Base-by-base conservation (phyloP, 768 basidiomycete genomes). In the Tremella mesenterica region DNA sequence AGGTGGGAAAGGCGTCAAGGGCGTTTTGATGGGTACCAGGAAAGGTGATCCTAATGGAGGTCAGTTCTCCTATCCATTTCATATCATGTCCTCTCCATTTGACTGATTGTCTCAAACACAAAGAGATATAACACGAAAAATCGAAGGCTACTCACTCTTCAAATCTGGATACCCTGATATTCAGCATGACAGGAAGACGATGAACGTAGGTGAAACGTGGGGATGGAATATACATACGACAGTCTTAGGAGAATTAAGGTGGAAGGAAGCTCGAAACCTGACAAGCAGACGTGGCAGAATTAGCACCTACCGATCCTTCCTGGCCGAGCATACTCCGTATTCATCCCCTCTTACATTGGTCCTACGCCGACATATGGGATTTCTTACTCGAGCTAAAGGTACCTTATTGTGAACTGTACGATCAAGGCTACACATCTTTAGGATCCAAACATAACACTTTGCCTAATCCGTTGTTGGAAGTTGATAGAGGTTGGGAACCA, bases 271-370 rank as follows among this genome's bases (percentile, higher is more conserved):
- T n/a, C n/a, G n/a, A n/a, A n/a, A n/a, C n/a, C n/a, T n/a, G n/a
- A n/a, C n/a, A n/a, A n/a, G 7, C 52, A 63, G 60, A 61, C 27
- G 59, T 67, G 16, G 36, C 57, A 9, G n/a, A 49, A 0, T 51
- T 65, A 10, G 64, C 63, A 33, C 85, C 81, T 71, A 95, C 91
- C 4, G 95, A 99, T 73, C 75, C 81, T 0, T 85, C 79, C 50
- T 99, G 95, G 95, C 93, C 95, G 6, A 63, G 70, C 4, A 90
- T 90, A 61, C 84, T 89, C 69, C 83, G 95, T 18, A 81, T 97
- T 18, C 92, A 97, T 68, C 95, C 95, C 0, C 85, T 99, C 63
- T 86, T 99, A 53, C 84, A 96, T 69, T 99, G 95, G 95, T 78
- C 82, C 0, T 99, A 99, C 73, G 70, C 74, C 9, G 83, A 92